These are phyloP conservation scores for Diaporthe caulivora DNA, from an alignment of 2,329 filamentous ascomycete genomes.

Conservation along the genomic window DNA sequence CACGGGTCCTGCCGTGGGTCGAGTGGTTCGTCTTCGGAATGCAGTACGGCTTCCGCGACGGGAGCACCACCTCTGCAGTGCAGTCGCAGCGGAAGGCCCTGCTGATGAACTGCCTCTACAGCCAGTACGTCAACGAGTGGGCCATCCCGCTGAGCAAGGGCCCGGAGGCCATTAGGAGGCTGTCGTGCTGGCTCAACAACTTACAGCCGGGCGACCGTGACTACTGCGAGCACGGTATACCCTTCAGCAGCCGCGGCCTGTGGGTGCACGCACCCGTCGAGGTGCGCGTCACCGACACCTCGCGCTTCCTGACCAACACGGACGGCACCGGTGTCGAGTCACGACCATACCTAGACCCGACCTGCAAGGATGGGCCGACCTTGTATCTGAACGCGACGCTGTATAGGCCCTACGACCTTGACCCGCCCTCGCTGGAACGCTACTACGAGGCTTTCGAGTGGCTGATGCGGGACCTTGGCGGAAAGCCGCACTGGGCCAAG, in stretches of 20 bases:
- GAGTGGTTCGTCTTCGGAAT: constrained; percentile 98
- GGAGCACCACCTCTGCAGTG: constrained; percentile 77
- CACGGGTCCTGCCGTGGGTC: constrained; percentile 84
- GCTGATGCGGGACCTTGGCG: constrained; percentile 82
- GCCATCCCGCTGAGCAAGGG: constrained; percentile 88
- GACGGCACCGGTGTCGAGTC: constrained; percentile 40
- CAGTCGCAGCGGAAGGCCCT: constrained; percentile 85
- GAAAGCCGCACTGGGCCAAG: constrained; percentile 85
- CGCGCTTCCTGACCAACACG: constrained; percentile 48
- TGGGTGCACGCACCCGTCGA: constrained; percentile 85
- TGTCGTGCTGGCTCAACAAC: constrained; percentile 88
- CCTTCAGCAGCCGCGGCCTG: constrained; percentile 75
- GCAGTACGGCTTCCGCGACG: constrained; percentile 91
- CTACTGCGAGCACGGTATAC: constrained; percentile 73
- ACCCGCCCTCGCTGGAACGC: constrained; percentile 75
- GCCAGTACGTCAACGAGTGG: constrained; percentile 99
- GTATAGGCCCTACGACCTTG: constrained; percentile 78
- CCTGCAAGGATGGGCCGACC: constrained; percentile 68
- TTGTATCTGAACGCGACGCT: constrained; percentile 86
- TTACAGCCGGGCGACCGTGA: constrained; percentile 66
- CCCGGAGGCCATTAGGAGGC: constrained; percentile 84
- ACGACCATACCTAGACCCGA: constrained; percentile 70
- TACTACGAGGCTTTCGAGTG: constrained; percentile 88
- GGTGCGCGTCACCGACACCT: constrained; percentile 78
- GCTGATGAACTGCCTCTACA: constrained; percentile 97